These are phyloP conservation scores for Babesia ovis DNA, from an alignment of 169 alveolate genomes.

Conservation along the genomic window DNA sequence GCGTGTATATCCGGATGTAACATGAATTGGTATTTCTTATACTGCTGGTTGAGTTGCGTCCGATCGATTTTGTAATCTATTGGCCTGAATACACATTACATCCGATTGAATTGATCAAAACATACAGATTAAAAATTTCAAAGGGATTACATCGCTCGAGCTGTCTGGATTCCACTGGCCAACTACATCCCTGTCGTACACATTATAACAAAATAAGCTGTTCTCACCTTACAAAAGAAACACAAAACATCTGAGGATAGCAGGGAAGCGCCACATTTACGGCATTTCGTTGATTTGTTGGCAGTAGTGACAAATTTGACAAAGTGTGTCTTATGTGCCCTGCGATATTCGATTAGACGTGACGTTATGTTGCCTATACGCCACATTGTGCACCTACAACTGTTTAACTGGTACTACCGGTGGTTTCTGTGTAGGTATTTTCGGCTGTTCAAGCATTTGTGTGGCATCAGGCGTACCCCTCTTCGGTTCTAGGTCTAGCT, in stretches of 20 bases:
- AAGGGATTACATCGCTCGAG: conserved; percentile 9
- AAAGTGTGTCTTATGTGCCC: not conserved
- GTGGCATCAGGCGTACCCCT: conserved; percentile 13
- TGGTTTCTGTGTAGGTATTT: not conserved
- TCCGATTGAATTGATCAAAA: not conserved
- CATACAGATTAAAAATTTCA: conserved; percentile 51
- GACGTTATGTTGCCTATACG: not conserved
- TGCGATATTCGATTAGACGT: conserved; percentile 8
- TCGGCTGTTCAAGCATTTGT: conserved; percentile 6
- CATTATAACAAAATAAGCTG: not conserved
- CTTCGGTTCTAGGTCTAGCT: conserved; percentile 25
- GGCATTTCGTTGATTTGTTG: conserved; percentile 3
- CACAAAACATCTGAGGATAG: not conserved
- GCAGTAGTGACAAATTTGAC: not conserved
- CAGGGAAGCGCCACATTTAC: conserved; percentile 24
- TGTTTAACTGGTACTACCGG: not conserved
- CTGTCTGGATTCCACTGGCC: conserved; percentile 56
- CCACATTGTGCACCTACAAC: not conserved
- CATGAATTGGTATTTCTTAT: conserved; percentile 39
- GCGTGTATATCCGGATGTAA: conserved; percentile 63
- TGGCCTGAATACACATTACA: not conserved
- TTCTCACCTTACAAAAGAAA: conserved; percentile 55
- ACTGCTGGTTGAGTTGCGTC: conserved; percentile 25
- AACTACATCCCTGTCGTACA: conserved; percentile 35
- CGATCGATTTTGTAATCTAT: conserved; percentile 37